Conservation (phyloP, 2,329 filamentous ascomycete species). For the Aspergillus candidus region DNA sequence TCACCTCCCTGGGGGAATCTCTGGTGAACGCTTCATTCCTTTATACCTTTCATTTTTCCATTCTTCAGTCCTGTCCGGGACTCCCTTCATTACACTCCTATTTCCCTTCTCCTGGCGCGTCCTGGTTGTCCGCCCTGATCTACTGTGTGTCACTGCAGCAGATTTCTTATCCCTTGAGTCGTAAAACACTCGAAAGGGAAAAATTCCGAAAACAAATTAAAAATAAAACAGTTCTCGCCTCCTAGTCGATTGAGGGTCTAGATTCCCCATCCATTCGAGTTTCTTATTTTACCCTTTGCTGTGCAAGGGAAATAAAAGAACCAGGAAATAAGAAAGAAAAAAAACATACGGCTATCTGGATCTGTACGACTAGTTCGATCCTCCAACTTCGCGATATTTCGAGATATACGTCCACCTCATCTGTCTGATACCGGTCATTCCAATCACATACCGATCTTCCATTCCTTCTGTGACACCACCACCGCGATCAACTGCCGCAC, state of each 20-base stretch:
- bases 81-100: constrained; percentile 6
- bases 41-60: constrained; percentile 17
- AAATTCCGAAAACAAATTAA: too few species aligned
- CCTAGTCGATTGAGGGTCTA: too few species aligned
- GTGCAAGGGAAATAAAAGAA: constrained; percentile 18
- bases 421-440: constrained; percentile 27
- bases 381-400: constrained; percentile 3
- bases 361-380: constrained; percentile 16
- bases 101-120: constrained; percentile 21
- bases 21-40: constrained; percentile 11
- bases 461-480: constrained; percentile 24
- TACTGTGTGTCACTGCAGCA: constrained; percentile 19
- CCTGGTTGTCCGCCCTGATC: constrained; percentile 37
- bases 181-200: too few species aligned
- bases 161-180: constrained; percentile 17
- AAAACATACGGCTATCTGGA: too few species aligned
- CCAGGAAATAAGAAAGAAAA: constrained; percentile 6
- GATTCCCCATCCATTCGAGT: constrained; percentile 5
- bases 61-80: constrained; percentile 12
- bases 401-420: neutral
- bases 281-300: constrained; percentile 22
- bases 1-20: constrained; percentile 11
- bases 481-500: constrained; percentile 25
- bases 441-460: constrained; percentile 21
- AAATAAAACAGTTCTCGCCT: too few species aligned